Base-by-base conservation (phyloP, 345 rosid species). In the Lepidium sativum region DNA sequence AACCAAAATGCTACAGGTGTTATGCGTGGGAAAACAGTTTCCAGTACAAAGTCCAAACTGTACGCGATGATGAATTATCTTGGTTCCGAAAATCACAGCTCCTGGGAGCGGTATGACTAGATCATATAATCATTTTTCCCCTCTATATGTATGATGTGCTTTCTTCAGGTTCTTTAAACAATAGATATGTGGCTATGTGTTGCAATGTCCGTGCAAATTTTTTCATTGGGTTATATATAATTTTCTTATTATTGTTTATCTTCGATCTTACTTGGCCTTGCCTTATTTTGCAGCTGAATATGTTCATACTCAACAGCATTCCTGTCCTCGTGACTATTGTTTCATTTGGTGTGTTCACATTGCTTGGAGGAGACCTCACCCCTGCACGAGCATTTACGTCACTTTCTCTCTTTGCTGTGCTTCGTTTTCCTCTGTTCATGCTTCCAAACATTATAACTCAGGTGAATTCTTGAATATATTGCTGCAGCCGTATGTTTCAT, bases 1-100 rank as follows among this genome's bases (percentile, higher is more conserved):
- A 72, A 59, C 51, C 77, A 63, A 57, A 75, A 60, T 77, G 65
- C 37, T 38, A 21, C 83, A 94, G 99, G 81, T 94, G 96, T 73
- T 94, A 94, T 83, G 97, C 96, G 35, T 94, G 99, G 99, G 99
- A 94, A 76, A 82, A 73, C 67, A 94, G 99, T 79, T 94, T 94
- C 78, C 87, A 85, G 67, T 76, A 78, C 45, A 94, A 94, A 78
- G 97, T 90, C 62, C 96, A 87, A 73, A 75, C 65, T 63, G 79
- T 82, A 54, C 85, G 99, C 33, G 75, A 82, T 75, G 97, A 94
- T 39, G 99, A 94, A 80, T 67, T 94, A 70, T 94, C 95, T 25
- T 90, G 99, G 97, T 94, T 94, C 80, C 88, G 96, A 42, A 88
- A 86, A 79, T 87, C 97, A 67, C 88, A 84, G 50, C 70, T 88